Evolutionary conservation across 2,329 filamentous ascomycete species (phyloP), one percentile per base, ranked within the genome.

Genomic region (Xylariaceae sp.): DNA sequence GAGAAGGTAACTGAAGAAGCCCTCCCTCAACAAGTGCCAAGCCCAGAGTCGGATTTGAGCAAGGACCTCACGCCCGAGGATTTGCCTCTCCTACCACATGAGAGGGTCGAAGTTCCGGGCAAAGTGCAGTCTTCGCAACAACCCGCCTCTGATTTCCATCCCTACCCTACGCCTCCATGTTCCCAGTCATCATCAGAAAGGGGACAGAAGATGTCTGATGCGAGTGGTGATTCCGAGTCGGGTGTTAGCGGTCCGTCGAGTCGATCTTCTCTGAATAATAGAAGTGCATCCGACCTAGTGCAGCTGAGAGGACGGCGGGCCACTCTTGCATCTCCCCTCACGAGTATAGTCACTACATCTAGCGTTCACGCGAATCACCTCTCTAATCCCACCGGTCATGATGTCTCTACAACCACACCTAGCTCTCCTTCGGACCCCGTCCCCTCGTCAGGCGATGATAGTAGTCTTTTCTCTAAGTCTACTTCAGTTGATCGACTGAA

Each of bases 401-500:
- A 76, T 73, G 74, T 72, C 70, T 74, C 79, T 61, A 77, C 79
- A 70, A 81, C 82, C 67, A 75, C 77, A 70, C 74, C 79, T 66
- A 76, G 73, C 74, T 75, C 82, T 77, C 77, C 81, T 74, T 77
- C 79, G 74, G 72, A 71, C 60, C 61, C 71, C 61, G 67, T 71
- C 61, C 63, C 71, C 68, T 67, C 71, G 63, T 67, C 75, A 60
- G 71, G 71, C 63, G 70, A 71, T 59, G 65, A 65, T 59, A 64
- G 71, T 60, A 63, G 64, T 73, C 64, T 74, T 71, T 66, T 73
- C 68, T 73, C 74, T 72, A 76, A 83, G 72, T 87, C 84, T 76
- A 82, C 83, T 73, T 85, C 86, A 72, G 79, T 85, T 80, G 81
- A 84, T 76, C 82, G 84, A 79, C 82, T 89, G 75, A 89, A 85